Base-by-base conservation (phyloP, 495 filamentous ascomycete genomes). In the Neurospora sp. region DNA sequence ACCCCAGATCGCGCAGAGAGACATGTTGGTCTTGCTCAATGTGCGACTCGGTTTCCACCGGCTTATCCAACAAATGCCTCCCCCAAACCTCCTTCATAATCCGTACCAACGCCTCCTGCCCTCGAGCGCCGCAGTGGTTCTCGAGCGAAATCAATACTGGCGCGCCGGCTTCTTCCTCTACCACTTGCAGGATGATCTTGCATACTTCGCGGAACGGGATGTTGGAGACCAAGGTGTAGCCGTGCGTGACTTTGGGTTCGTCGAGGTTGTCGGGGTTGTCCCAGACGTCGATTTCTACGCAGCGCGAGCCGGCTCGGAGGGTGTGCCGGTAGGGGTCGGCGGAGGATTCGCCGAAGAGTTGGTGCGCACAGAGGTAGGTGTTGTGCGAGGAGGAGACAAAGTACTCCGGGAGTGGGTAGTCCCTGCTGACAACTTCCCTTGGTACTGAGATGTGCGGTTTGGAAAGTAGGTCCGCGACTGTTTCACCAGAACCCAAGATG, bases 341-440 rank as follows among this genome's bases (percentile, higher is more conserved):
- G 2, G 79, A 82, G n/a, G 85, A 86, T 34, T 76, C 76, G 10
- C 87, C 86, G 24, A 77, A 82, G 6, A 89, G 82, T 77, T 89
- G 86, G 77, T 88, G 85, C 5, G 84, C 86, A 70, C 85, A 79
- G 69, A 89, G 79, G 73, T 89, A 89, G 0, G 87, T 89, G 80
- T 98, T 98, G 83, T 98, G 95, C n/a, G n/a, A n/a, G n/a, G n/a
- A n/a, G n/a, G 91, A 85, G 77, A 89, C 84, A 74, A 85, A 89
- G 73, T 89, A 89, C 72, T 88, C 86, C 1, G 87, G 81, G 15
- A 88, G 76, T 1, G 86, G 84, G 72, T 85, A 80, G 19, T 80
- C 83, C 42, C 84, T 73, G 73, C 86, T 85, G 1, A 80, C 75
- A 2, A 87, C 76, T 31, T 78, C 48, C 0, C 78, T 19, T 0